phyloP scores from a whole-genome alignment of 1,284 basidiomycete genomes.

The Ganoderma sinense region DNA sequence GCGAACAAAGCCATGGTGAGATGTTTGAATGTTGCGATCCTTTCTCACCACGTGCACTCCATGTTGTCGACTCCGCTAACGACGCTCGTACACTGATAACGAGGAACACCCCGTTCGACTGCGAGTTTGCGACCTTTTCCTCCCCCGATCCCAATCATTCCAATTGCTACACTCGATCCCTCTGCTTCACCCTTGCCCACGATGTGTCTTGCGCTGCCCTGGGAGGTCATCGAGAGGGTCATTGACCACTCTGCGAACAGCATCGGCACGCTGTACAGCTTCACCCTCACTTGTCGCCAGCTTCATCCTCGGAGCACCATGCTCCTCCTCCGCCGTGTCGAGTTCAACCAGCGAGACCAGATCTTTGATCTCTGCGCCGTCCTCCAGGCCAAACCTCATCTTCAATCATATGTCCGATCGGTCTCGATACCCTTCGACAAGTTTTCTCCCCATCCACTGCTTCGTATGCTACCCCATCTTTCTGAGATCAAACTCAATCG shows the following conservation, averaged over 20 bases:
- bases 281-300: neutral
- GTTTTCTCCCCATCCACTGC: neutral
- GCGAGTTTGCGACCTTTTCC: too few species aligned
- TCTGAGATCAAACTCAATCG: neutral
- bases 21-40: too few species aligned
- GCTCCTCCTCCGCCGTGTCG: neutral
- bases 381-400: neutral
- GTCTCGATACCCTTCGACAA: neutral
- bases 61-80: too few species aligned
- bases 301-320: neutral
- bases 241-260: neutral
- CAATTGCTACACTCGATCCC: too few species aligned
- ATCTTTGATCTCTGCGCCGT: neutral
- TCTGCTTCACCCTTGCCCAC: too few species aligned
- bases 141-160: too few species aligned
- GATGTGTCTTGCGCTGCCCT: neutral
- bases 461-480: neutral
- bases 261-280: neutral
- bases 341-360: neutral
- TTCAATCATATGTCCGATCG: neutral
- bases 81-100: too few species aligned
- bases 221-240: slow-evolving; percentile 1
- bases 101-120: too few species aligned
- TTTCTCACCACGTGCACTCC: too few species aligned
- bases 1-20: neutral